A percentile compares a stretch with the other conserved stretches of the same genome.
These are phyloP conservation scores for Kodamaea jinghongensis DNA, from an alignment of 805 yeast species.

Conservation along the genomic window DNA sequence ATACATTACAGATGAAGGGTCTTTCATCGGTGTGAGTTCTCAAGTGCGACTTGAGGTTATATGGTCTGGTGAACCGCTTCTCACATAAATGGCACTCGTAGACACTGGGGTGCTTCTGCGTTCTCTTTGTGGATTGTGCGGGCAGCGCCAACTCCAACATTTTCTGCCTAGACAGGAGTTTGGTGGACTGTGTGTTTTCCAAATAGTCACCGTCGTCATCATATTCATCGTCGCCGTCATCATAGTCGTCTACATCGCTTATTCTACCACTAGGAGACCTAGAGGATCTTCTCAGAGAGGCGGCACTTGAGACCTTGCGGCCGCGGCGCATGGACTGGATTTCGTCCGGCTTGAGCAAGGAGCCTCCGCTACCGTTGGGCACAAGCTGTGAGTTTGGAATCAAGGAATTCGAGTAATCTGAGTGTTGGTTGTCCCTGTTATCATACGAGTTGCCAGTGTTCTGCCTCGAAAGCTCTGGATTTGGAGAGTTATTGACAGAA, in stretches of 20 bases:
- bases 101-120: conserved; percentile 69
- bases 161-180: conserved; percentile 47
- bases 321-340: conserved; percentile 42
- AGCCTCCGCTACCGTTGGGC: conserved; percentile 3
- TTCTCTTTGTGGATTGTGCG: conserved; percentile 48
- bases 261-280: conserved; percentile 17
- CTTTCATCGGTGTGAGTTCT: conserved; percentile 87
- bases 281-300: conserved; percentile 30
- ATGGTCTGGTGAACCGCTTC: conserved; percentile 86
- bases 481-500: conserved; percentile 33
- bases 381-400: conserved; percentile 16
- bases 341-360: conserved; percentile 34
- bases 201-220: conserved; percentile 10
- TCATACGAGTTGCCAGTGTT: conserved; percentile 11
- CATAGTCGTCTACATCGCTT: conserved; percentile 18
- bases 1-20: conserved; percentile 68
- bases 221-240: conserved; percentile 16
- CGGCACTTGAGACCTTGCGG: conserved; percentile 32
- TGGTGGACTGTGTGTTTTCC: conserved; percentile 9
- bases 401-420: conserved; percentile 9
- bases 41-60: conserved; percentile 86
- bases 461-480: conserved; percentile 18
- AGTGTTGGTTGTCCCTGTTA: conserved; percentile 9
- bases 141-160: conserved; percentile 67
- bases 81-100: conserved; percentile 82